Conservation (phyloP, 108 stramenopile species). For the Craspedostauros australis region DNA sequence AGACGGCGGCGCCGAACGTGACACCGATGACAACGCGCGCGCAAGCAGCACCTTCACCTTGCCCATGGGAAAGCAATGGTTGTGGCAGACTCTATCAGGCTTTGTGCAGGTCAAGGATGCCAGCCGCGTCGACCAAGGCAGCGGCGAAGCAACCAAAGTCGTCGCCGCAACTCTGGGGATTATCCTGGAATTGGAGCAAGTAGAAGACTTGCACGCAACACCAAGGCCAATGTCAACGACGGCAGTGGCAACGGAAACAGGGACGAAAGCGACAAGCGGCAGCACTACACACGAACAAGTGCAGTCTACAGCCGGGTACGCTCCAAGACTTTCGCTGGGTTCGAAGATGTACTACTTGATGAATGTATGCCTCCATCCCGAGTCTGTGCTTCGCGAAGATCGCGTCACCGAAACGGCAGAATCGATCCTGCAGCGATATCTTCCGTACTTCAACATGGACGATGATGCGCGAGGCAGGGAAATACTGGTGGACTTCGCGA, state of each 20-base stretch:
- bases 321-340: constrained; percentile 28
- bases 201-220: constrained; percentile 4
- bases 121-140: constrained; percentile 10
- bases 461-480: constrained; percentile 17
- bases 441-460: neutral
- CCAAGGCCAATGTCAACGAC: neutral
- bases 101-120: constrained; percentile 21
- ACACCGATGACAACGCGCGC: constrained; percentile 3
- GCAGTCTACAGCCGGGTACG: constrained; percentile 8
- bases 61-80: constrained; percentile 67
- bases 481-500: constrained; percentile 16
- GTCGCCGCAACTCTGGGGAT: constrained; percentile 35
- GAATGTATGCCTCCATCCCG: constrained; percentile 68
- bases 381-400: constrained; percentile 46
- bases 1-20: neutral
- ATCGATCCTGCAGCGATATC: constrained; percentile 21
- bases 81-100: constrained; percentile 61
- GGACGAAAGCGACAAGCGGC: no score
- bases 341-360: constrained; percentile 72
- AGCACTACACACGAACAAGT: neutral
- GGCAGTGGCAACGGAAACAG: neutral
- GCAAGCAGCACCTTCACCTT: constrained; percentile 3
- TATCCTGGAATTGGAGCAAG: constrained; percentile 46
- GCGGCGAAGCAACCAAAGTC: constrained; percentile 28
- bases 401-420: constrained; percentile 11